Base-by-base conservation (phyloP, 2,329 filamentous ascomycete species). In the Raffaelea ambrosiae region DNA sequence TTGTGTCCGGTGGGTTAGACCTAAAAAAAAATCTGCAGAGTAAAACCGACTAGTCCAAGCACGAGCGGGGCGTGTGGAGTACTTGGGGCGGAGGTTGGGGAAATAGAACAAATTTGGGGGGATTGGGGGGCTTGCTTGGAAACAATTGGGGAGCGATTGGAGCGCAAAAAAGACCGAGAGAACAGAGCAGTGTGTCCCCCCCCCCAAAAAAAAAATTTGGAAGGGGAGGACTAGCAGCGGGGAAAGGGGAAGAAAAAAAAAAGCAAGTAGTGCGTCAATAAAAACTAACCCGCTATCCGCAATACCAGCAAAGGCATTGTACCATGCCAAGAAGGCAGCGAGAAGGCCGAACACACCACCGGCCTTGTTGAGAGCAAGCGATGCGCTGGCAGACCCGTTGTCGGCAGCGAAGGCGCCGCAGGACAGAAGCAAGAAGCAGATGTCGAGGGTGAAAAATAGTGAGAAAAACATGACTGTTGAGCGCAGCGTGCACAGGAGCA, bases 281-380 rank as follows among this genome's bases (percentile, higher is more conserved):
- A 35, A 14, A 48, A 67, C 74, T 57, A 63, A 82, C 79, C 75
- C 79, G 62, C 69, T 73, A 58, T 93, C 87, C 52, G 84, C 83
- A 49, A 93, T 79, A 78, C 87, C 87, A 46, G 86, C 86, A 51
- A 91, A 73, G 35, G 88, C 87, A 59, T 88, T 89, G 68, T 91
- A 94, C 88, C 88, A 94, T 4, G 88, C 87, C 48, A 87, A 61
- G 62, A 94, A 93, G 0, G 87, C 85, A 1, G 87, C 81, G 7
- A 93, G 58, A 52, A 93, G 74, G n/a, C 88, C 88, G 61, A 93
- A 91, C 52, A 81, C 73, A 46, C 88, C 88, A 53, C 85, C 88
- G 4, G 84, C 79, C 64, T 83, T 84, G 58, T 79, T 79, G 40
- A 87, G 68, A 16, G 63, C 66, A 5, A 64, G 48, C 54, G 74